Conservation (phyloP, 192 early-diverging fungal species). For the Umbelopsis sp. region DNA sequence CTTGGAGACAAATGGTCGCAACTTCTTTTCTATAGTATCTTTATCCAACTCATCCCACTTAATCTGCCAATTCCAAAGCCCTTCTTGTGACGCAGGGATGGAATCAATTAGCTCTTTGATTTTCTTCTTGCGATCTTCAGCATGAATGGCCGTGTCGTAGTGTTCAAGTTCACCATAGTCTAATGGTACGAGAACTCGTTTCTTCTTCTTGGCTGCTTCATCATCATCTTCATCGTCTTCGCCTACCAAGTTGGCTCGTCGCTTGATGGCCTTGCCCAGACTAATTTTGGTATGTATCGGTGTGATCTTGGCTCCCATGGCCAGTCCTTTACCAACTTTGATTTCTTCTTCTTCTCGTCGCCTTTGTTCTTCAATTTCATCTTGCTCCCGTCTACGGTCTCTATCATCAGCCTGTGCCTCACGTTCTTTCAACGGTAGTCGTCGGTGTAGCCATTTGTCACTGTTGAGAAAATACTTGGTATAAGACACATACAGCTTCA, state of each 20-base stretch:
- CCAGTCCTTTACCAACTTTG: slow-evolving; percentile 19
- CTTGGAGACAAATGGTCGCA: slow-evolving; percentile 76
- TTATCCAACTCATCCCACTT: slow-evolving; percentile 78
- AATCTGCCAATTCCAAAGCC: slow-evolving; percentile 71
- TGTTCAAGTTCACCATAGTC: slow-evolving; percentile 54
- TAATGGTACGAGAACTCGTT: slow-evolving; percentile 51
- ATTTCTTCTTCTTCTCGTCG: slow-evolving; percentile 35
- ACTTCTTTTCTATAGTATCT: slow-evolving; percentile 61
- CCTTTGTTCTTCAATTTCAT: slow-evolving; percentile 50
- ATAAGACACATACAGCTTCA: neutral
- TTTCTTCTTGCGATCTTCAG: slow-evolving; percentile 66
- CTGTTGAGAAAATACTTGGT: neutral
- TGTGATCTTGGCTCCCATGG: slow-evolving; percentile 33
- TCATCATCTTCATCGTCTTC: slow-evolving; percentile 59
- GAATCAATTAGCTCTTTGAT: slow-evolving; percentile 67
- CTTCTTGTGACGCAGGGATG: slow-evolving; percentile 72
- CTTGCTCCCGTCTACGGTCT: slow-evolving; percentile 58
- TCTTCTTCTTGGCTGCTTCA: slow-evolving; percentile 49
- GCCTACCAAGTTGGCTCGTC: slow-evolving; percentile 30
- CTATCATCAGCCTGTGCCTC: slow-evolving; percentile 72
- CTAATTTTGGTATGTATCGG: slow-evolving; percentile 31
- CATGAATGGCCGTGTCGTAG: slow-evolving; percentile 50
- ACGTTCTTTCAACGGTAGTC: slow-evolving; percentile 59
- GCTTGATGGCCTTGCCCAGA: slow-evolving; percentile 38
- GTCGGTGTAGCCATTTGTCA: slow-evolving; percentile 10